Conservation (phyloP, 2,329 filamentous ascomycete species). For the Venturia carpophila region DNA sequence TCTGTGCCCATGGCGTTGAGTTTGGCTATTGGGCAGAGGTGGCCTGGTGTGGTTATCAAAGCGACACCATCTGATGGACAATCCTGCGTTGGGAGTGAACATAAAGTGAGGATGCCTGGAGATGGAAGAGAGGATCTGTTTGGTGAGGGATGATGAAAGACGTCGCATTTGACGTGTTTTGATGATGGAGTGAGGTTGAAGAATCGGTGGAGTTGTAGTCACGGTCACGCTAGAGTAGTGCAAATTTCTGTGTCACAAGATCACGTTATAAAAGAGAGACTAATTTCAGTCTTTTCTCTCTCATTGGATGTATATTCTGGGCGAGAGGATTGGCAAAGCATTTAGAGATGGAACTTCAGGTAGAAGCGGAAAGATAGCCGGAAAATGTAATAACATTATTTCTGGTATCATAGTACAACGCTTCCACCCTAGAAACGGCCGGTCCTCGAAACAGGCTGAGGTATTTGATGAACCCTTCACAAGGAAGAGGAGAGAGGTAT, state of each 20-base stretch:
- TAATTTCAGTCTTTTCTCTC: too few species aligned
- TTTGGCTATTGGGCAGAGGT: too few species aligned
- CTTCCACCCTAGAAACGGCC: neutral
- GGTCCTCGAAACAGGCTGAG: neutral
- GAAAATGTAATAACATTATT: neutral
- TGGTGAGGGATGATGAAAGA: neutral
- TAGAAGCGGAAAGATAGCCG: neutral
- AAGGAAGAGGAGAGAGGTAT: slow-evolving; percentile 2
- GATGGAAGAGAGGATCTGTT: neutral
- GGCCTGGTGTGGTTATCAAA: too few species aligned
- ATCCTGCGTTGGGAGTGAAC: too few species aligned
- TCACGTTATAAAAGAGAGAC: neutral
- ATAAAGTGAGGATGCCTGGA: neutral
- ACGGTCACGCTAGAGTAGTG: neutral
- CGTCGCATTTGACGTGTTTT: neutral
- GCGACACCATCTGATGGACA: too few species aligned
- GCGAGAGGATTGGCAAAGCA: neutral
- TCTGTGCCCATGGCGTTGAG: neutral
- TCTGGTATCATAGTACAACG: neutral
- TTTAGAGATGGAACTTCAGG: neutral
- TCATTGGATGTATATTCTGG: too few species aligned
- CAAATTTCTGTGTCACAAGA: neutral
- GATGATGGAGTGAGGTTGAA: neutral
- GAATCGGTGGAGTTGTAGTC: neutral
- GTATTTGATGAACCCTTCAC: neutral